Conservation (phyloP, 495 filamentous ascomycete species). For the Chaetomium cochliodes region DNA sequence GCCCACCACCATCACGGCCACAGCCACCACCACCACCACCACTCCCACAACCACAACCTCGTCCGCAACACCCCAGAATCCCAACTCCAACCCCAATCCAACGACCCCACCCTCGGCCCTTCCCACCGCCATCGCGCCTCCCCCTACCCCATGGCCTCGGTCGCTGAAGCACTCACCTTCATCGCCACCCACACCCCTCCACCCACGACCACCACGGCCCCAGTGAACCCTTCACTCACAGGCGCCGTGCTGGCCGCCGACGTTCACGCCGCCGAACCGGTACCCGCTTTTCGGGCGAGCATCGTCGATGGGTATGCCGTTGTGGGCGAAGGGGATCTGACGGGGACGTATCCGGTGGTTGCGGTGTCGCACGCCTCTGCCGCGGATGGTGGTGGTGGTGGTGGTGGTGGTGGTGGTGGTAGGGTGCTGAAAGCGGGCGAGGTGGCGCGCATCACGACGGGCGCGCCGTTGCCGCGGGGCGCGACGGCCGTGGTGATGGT, state of each 20-base stretch:
- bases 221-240: slow-evolving; percentile 62
- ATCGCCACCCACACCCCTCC: slow-evolving; percentile 68
- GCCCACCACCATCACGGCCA: slow-evolving; percentile 41
- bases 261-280: slow-evolving; percentile 72
- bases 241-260: slow-evolving; percentile 81
- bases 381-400: slow-evolving; percentile 40
- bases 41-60: slow-evolving; percentile 58
- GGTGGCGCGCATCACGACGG: slow-evolving; percentile 88
- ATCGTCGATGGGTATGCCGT: slow-evolving; percentile 98
- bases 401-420: slow-evolving; percentile 35
- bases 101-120: slow-evolving; percentile 78
- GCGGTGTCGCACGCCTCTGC: slow-evolving; percentile 81
- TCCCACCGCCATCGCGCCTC: slow-evolving; percentile 74
- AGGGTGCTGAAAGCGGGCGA: slow-evolving; percentile 59
- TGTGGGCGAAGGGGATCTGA: slow-evolving; percentile 56
- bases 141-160: slow-evolving; percentile 89
- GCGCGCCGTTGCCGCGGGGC: slow-evolving; percentile 83
- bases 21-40: slow-evolving; percentile 47
- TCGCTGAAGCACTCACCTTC: slow-evolving; percentile 71
- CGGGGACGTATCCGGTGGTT: slow-evolving; percentile 81
- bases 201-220: slow-evolving; percentile 53
- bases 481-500: slow-evolving; percentile 96
- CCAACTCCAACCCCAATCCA: slow-evolving; percentile 53
- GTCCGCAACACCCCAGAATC: slow-evolving; percentile 66
- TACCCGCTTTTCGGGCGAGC: slow-evolving; percentile 90